Evolutionary conservation across 768 basidiomycete species (phyloP).

Genomic region (Termitomyces sp.): DNA sequence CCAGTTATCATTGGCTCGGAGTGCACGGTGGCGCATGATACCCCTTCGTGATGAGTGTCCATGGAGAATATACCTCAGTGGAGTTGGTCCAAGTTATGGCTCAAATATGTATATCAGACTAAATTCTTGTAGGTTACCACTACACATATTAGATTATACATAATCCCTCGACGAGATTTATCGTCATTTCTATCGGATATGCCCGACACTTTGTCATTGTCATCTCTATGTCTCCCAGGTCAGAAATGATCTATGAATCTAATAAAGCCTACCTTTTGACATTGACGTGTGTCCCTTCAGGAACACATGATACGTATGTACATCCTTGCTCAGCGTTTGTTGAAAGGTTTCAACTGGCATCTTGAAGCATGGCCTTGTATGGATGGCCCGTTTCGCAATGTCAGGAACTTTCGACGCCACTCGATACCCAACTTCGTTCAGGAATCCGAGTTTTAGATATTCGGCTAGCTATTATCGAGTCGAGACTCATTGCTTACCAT

Average conservation of each 20-base stretch:
- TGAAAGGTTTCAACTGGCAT: background rate
- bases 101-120: background rate
- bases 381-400: constrained; percentile 88
- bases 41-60: constrained; percentile 37
- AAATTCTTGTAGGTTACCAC: constrained; percentile 34
- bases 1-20: constrained; percentile 21
- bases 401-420: constrained; percentile 57
- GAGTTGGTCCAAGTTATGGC: constrained; percentile 31
- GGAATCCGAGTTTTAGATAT: constrained; percentile 84
- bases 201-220: constrained; percentile 62
- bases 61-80: constrained; percentile 53
- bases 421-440: constrained; percentile 61
- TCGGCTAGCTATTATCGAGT: constrained; percentile 63
- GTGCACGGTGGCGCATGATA: constrained; percentile 43
- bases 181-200: constrained; percentile 52
- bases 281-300: constrained; percentile 19
- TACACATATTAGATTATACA: constrained; percentile 39
- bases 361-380: constrained; percentile 69
- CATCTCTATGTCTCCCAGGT: constrained; percentile 77
- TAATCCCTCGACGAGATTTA: constrained; percentile 56
- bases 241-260: constrained; percentile 16
- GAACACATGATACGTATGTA: constrained; percentile 67
- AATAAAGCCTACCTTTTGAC: background rate
- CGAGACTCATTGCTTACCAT: constrained; percentile 72
- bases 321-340: background rate